phyloP scores from a whole-genome alignment of 78 protist species.

The Guillardia theta region DNA sequence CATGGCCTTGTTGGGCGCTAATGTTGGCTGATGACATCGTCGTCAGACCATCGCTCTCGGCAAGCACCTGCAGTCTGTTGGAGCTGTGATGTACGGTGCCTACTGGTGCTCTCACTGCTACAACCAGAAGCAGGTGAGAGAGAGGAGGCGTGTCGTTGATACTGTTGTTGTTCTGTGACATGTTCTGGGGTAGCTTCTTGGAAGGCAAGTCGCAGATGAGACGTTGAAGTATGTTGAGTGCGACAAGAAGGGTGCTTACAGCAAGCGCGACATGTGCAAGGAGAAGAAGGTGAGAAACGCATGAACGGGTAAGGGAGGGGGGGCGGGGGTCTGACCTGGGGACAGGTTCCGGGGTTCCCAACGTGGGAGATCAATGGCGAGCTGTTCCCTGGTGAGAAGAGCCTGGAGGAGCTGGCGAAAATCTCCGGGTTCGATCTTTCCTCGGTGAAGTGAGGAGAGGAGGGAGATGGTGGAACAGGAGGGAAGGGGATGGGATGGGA shows the following conservation, averaged over 20 bases:
- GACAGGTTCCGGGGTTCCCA: not conserved
- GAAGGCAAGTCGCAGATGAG: too few relatives aligned
- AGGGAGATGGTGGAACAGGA: too few relatives aligned
- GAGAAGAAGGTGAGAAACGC: slow-evolving; percentile 29
- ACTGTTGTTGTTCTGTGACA: too few relatives aligned
- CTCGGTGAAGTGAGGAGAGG: too few relatives aligned
- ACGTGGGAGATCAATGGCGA: slow-evolving; percentile 29
- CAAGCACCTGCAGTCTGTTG: not conserved
- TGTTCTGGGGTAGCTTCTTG: too few relatives aligned
- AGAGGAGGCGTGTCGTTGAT: not conserved
- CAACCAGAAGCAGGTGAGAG: not conserved
- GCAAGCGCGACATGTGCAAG: not conserved
- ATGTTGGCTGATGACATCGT: not conserved
- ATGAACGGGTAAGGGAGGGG: too few relatives aligned
- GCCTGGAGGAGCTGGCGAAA: slow-evolving; percentile 3
- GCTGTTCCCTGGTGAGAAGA: not conserved
- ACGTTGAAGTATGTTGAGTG: not conserved
- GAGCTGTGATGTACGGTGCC: not conserved
- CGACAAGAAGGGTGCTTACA: not conserved
- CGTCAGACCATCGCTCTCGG: not conserved
- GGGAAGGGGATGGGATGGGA: too few relatives aligned
- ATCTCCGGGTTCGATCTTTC: not conserved
- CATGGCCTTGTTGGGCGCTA: not conserved
- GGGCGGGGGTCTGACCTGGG: too few relatives aligned
- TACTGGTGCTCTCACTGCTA: slow-evolving; percentile 4